Base-by-base conservation (phyloP, 116 monocot species). In the Trichopus zeylanicus region DNA sequence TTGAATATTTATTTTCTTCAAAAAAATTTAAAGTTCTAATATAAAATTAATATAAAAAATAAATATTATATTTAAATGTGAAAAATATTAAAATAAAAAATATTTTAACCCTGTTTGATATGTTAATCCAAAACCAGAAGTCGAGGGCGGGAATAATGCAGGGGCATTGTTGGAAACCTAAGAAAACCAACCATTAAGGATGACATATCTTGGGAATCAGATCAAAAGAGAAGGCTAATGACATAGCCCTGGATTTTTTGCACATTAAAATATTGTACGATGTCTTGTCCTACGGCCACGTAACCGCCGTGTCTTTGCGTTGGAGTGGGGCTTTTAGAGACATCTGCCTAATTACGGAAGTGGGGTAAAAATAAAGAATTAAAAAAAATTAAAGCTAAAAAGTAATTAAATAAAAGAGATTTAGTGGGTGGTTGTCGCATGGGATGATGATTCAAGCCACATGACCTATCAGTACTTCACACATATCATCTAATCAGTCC, bases 211-310 rank as follows among this genome's bases (percentile, higher is more conserved):
- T 32, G 35, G 29, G 42, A 62, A 70, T 62, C 46, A 70, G 56
- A 70, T 7, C 28, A 31, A 61, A 47, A 39, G 57, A 5, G 5
- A 23, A 27, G 46, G 12, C 18, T 48, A 27, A 58, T 57, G 64
- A 64, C 64, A 71, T 59, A 23, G 31, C 38, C 55, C 24, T 33
- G 42, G 26, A 56, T 63, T 34, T n/a, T 21, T 29, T 52, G 7
- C 22, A 26, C 25, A 31, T 66, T 60, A 60, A 59, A 73, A 66
- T 8, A 32, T 19, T 4, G 65, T 66, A 59, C 53, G 60, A 31
- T 38, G 12, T 42, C 37, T 53, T 46, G 19, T 1, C 8, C 25
- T 55, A 23, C 53, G 37, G 57, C 63, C 71, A 71, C 71, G 71
- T 71, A 57, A 26, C 64, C 23, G n/a, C 7, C 7, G 13, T 7